Conservation (phyloP, 2,329 filamentous ascomycete species). For the Pestalotiopsis sp. region DNA sequence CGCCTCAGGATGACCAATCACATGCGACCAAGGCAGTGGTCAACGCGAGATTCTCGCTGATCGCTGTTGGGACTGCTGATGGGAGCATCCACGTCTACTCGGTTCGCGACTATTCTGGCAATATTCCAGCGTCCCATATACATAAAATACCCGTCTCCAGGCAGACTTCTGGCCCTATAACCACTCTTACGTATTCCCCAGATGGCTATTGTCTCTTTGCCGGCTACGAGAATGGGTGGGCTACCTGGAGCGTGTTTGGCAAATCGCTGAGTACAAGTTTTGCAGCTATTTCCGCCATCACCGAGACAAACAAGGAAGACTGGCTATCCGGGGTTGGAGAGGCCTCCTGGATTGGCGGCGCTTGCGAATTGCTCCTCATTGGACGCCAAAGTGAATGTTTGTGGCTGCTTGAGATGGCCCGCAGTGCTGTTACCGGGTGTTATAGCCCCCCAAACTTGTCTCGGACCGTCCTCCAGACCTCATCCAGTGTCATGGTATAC, state of each 20-base stretch:
- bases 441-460: slow-evolving; percentile 91
- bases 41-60: slow-evolving; percentile 91
- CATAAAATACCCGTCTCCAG: slow-evolving; percentile 71
- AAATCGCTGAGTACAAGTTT: slow-evolving; percentile 89
- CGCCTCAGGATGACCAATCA: slow-evolving; percentile 60
- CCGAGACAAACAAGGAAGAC: slow-evolving; percentile 70
- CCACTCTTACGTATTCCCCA: slow-evolving; percentile 81
- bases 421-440: slow-evolving; percentile 89
- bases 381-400: slow-evolving; percentile 73
- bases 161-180: slow-evolving; percentile 70
- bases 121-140: slow-evolving; percentile 84
- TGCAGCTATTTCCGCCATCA: slow-evolving; percentile 65
- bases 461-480: slow-evolving; percentile 85
- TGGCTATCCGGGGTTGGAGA: slow-evolving; percentile 82
- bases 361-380: slow-evolving; percentile 81
- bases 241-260: slow-evolving; percentile 96
- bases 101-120: slow-evolving; percentile 89
- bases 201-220: slow-evolving; percentile 97
- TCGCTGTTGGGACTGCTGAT: slow-evolving; percentile 81
- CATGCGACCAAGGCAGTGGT: slow-evolving; percentile 77
- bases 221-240: slow-evolving; percentile 91
- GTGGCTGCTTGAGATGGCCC: slow-evolving; percentile 89
- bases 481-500: slow-evolving; percentile 87
- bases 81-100: slow-evolving; percentile 88
- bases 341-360: slow-evolving; percentile 85